Percentiles rank a stretch among this genome's conserved stretches.
phyloP scores from a whole-genome alignment of 768 basidiomycete genomes.

The Collybiopsis confluens region DNA sequence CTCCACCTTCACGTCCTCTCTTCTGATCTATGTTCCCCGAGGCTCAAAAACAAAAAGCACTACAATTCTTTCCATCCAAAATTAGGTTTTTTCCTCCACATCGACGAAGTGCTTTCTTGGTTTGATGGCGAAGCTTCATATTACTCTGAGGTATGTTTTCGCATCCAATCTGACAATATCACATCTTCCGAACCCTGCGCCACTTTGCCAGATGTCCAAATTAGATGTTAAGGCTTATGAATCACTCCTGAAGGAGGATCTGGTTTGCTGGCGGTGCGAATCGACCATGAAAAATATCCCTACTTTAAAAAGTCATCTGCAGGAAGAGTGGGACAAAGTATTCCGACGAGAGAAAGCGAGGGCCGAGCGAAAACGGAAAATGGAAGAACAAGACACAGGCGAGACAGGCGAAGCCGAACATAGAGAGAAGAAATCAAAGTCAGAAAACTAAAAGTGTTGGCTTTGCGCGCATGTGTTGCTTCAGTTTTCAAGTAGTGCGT shows the following conservation, averaged over 20 bases:
- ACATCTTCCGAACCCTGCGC: no score
- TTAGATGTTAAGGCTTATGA: conserved; percentile 56
- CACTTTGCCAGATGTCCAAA: conserved; percentile 41
- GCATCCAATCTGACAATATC: no score
- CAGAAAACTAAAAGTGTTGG: not conserved
- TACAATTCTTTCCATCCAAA: conserved; percentile 89
- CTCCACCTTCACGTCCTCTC: conserved; percentile 86
- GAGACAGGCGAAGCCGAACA: not conserved
- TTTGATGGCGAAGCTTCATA: conserved; percentile 62
- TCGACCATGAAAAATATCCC: conserved; percentile 67
- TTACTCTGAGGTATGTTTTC: conserved; percentile 41
- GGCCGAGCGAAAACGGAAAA: conserved; percentile 37
- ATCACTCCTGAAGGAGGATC: conserved; percentile 57
- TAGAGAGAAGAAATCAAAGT: conserved; percentile 5
- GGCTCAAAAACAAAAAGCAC: conserved; percentile 84
- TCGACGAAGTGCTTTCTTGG: conserved; percentile 79
- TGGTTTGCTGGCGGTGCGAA: conserved; percentile 71
- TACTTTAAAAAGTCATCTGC: conserved; percentile 67
- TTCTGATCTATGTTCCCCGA: conserved; percentile 63
- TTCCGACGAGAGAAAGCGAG: conserved; percentile 36
- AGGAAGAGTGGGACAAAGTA: conserved; percentile 64
- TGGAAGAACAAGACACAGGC: conserved; percentile 20
- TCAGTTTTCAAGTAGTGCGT: no score
- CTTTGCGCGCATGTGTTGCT: no score
- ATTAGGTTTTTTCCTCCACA: conserved; percentile 75